phyloP scores from a whole-genome alignment of 257 asterid species.

The Rubia yunnanensis region DNA sequence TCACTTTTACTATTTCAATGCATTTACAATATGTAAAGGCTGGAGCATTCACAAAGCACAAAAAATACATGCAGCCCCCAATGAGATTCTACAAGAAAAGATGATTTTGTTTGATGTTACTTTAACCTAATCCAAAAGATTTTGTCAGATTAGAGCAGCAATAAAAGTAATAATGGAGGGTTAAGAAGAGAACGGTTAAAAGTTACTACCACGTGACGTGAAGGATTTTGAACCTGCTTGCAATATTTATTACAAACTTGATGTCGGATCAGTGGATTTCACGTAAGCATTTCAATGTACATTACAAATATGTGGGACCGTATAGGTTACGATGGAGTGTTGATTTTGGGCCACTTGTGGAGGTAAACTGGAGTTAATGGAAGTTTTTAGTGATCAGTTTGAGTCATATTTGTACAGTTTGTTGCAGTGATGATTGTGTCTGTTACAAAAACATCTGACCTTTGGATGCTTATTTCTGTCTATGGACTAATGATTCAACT shows the following conservation, averaged over 20 bases:
- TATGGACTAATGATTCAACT: conserved; percentile 11
- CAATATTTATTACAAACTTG: too few species aligned
- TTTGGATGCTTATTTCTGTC: conserved; percentile 11
- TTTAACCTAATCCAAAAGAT: background rate
- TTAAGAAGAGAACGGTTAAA: background rate
- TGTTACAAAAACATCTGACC: conserved; percentile 5
- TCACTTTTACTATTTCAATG: conserved; percentile 23
- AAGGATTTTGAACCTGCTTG: background rate
- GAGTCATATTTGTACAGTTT: conserved; percentile 4
- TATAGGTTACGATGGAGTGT: too few species aligned
- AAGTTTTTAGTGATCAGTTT: background rate
- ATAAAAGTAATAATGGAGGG: background rate
- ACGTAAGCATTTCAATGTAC: background rate
- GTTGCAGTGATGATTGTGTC: conserved; percentile 3
- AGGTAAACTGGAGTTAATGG: background rate
- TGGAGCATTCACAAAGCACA: conserved; percentile 41
- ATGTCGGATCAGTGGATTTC: too few species aligned
- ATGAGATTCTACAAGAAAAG: conserved; percentile 37
- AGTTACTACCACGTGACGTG: background rate
- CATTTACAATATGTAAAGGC: conserved; percentile 8
- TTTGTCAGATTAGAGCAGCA: background rate
- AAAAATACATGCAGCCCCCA: conserved; percentile 32
- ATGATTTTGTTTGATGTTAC: conserved; percentile 13
- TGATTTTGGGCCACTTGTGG: background rate
- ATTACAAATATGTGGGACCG: too few species aligned